Conservation (phyloP, 306 rosid genomes). For the Acacia confusa region DNA sequence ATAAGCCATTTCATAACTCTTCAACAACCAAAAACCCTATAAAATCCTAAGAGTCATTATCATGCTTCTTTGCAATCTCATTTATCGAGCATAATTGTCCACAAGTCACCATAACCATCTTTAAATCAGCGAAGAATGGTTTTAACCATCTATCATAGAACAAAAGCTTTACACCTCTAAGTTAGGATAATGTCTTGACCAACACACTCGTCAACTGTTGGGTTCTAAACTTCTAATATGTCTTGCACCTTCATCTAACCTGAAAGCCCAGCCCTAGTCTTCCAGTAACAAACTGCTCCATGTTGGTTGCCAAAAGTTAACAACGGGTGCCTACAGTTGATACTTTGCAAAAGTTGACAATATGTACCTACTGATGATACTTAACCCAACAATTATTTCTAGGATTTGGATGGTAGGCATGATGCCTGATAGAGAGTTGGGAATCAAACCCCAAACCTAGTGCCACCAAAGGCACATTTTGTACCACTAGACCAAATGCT, state of each 20-base stretch:
- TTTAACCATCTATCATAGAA: neutral
- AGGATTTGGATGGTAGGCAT: too few relatives aligned
- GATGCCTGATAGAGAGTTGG: too few relatives aligned
- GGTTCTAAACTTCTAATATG: neutral
- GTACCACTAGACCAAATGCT: too few relatives aligned
- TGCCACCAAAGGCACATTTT: too few relatives aligned
- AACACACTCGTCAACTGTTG: neutral
- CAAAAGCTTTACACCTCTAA: neutral
- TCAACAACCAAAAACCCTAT: neutral
- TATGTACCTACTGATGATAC: neutral
- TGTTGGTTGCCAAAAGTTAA: neutral
- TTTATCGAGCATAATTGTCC: neutral
- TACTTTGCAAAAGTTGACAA: neutral
- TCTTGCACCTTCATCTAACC: neutral
- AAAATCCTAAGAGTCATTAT: neutral
- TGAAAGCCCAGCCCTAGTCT: neutral
- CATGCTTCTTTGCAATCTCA: neutral
- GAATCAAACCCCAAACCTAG: too few relatives aligned
- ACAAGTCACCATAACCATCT: neutral
- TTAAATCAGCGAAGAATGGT: neutral
- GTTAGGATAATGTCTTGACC: neutral
- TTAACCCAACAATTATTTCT: neutral
- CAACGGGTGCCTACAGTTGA: neutral
- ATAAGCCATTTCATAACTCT: neutral
- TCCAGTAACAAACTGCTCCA: neutral